A percentile compares a stretch with the other conserved stretches of the same genome.
phyloP scores from a whole-genome alignment of 176 grass and related monocot genomes.

The Raddia guianensis region DNA sequence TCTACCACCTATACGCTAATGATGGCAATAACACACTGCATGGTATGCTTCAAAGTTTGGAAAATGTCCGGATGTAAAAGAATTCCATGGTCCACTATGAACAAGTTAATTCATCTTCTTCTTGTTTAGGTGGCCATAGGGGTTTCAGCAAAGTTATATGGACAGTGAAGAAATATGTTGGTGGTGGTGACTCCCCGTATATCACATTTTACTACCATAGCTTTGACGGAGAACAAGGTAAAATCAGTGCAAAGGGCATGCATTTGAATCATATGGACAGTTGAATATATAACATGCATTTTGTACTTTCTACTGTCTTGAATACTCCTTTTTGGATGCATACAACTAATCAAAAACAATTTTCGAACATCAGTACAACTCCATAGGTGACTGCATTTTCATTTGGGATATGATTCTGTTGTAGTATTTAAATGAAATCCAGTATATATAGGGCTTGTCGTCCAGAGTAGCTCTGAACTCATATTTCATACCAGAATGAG shows the following conservation, averaged over 20 bases:
- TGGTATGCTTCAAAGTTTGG: conserved; percentile 48
- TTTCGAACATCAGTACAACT: background rate
- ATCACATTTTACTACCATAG: conserved; percentile 88
- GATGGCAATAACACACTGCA: conserved; percentile 83
- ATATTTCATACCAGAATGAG: background rate
- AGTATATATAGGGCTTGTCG: too few species aligned
- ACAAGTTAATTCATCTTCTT: background rate
- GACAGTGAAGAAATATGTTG: conserved; percentile 71
- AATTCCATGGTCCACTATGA: background rate
- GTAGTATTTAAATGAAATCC: background rate
- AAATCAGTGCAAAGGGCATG: background rate
- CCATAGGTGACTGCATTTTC: background rate
- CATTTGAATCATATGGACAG: too few species aligned
- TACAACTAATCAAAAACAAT: background rate
- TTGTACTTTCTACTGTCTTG: background rate
- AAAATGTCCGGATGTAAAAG: background rate
- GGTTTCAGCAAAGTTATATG: conserved; percentile 83
- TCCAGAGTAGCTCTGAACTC: background rate
- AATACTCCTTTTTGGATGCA: background rate
- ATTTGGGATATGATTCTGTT: background rate
- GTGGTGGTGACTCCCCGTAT: conserved; percentile 62
- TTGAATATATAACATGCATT: background rate
- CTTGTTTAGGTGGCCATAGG: conserved; percentile 67
- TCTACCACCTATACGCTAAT: conserved; percentile 57
- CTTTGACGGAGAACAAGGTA: conserved; percentile 95